Evolutionary conservation across 768 basidiomycete species (phyloP), one percentile per base, ranked within the genome.

Genomic region (Boletus reticuloceps): DNA sequence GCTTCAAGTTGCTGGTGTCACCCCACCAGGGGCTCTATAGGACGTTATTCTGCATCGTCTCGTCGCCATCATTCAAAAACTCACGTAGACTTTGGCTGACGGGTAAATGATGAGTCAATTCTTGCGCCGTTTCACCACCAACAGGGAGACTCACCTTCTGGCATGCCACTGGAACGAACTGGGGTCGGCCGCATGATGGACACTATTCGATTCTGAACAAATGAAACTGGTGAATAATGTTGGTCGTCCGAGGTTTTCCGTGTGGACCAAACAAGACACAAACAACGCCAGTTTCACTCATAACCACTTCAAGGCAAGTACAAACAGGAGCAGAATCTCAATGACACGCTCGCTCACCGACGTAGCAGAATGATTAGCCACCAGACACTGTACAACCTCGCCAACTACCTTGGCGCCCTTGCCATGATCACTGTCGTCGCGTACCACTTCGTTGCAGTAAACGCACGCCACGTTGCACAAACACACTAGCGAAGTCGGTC

Each of bases 401-500:
- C 92, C 55, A 94, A 93, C 72, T 76, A 83, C 29, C 84, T 95
- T 17, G 94, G 94, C 37, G 77, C 86, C 37, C 76, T 91, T 50
- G 90, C 95, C 29, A 93, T 98, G 87, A 64, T 92, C 61, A 85
- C 89, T 6, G 88, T 94, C 52, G 86, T 98, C 51, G 82, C 84
- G 45, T 97, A 95, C 72, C 95, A 98, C 75, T 83, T 96, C 64
- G 76, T 98, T 48, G 87, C 91, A 34, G 91, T 96, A 57, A 95
- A 95, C 64, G 83, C 84, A 39, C 79, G 80, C 20, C 65, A 77
- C 57, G 58, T 80, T 67, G 67, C 69, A 70, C 46, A 54, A 22
- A 22, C 49, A 39, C 41, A 50, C 19, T 55, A 63, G n/a, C 25
- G 25, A 6, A 25, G 8, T 17, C 12, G 12, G 29, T 50, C 11